Evolutionary conservation across 805 yeast genomes (phyloP).

Genomic region (Yarrowia sp.): DNA sequence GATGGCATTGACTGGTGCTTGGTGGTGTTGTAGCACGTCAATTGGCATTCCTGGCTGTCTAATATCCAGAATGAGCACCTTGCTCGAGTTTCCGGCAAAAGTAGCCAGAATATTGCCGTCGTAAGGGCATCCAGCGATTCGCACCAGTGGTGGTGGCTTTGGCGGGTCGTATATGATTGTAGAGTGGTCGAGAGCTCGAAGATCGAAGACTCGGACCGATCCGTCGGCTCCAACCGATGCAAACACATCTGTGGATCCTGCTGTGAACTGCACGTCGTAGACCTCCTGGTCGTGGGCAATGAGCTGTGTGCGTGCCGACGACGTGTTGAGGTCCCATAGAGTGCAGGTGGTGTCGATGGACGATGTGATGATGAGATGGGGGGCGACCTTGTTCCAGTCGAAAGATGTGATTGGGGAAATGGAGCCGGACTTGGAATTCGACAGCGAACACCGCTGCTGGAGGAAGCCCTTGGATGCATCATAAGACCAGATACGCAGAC

Average conservation of each 20-base stretch:
- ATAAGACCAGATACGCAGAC: slow-evolving; percentile 67
- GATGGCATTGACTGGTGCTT: slow-evolving; percentile 71
- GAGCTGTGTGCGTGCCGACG: slow-evolving; percentile 84
- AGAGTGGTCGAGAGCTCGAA: slow-evolving; percentile 87
- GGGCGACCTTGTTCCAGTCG: slow-evolving; percentile 85
- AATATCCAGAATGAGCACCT: slow-evolving; percentile 77
- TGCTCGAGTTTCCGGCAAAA: slow-evolving; percentile 71
- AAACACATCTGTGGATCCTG: slow-evolving; percentile 76
- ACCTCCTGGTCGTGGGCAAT: slow-evolving; percentile 98
- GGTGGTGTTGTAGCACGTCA: slow-evolving; percentile 70
- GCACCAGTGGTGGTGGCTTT: slow-evolving; percentile 64
- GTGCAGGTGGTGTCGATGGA: slow-evolving; percentile 97
- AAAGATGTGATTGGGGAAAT: slow-evolving; percentile 92
- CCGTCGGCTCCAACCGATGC: slow-evolving; percentile 97
- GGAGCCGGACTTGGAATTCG: slow-evolving; percentile 54
- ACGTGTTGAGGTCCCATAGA: slow-evolving; percentile 82
- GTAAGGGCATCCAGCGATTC: slow-evolving; percentile 76
- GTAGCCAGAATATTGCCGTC: slow-evolving; percentile 88
- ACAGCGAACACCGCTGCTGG: slow-evolving; percentile 54
- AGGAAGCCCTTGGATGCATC: slow-evolving; percentile 51
- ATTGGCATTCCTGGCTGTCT: slow-evolving; percentile 87
- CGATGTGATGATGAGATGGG: slow-evolving; percentile 76
- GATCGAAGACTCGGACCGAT: slow-evolving; percentile 87
- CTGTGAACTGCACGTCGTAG: slow-evolving; percentile 84
- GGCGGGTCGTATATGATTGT: slow-evolving; percentile 86